Base-by-base conservation (phyloP, 495 filamentous ascomycete genomes). In the Penicillium coffeae region DNA sequence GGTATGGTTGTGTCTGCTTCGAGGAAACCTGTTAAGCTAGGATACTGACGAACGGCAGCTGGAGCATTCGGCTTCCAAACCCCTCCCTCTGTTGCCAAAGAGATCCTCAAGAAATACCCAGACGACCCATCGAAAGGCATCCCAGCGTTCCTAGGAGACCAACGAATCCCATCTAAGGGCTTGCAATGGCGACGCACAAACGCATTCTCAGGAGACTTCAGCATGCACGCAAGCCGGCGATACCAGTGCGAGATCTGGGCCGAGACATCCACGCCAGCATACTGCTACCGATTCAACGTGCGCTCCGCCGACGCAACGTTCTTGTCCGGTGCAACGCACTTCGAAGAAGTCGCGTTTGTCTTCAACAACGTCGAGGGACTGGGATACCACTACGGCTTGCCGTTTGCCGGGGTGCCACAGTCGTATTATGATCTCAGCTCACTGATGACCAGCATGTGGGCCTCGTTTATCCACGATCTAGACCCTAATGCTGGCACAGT, bases 231-330 rank as follows among this genome's bases (percentile, higher is more conserved):
- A 1, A 73, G 74, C 21, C 74, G 80, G 2, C 74, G 83, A 8
- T 67, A 71, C 22, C 76, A 77, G 21, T 80, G 77, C 49, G 63
- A 80, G 50, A 59, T 71, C 0, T 85, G 79, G 75, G 56, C 75
- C 10, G 63, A 61, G 7, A 54, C 57, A 13, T 64, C 58, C 0
- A 60, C 76, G 1, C 57, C 69, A 9, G 80, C 81, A 7, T 85
- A 80, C 67, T 78, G 78, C 62, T 85, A 81, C 63, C 78, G 79
- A 8, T 86, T 84, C 64, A 79, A 85, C 56, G 71, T 74, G 27
- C 66, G 68, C 33, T 59, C 69, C 0, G 67, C 60, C 22, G 71
- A 75, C 42, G 49, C 66, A 0, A 55, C 70, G 1, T 50, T 52
- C 8, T 39, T 64, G 1, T 50, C 56, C 4, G 75, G 77, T 6